phyloP scores from a whole-genome alignment of 1,284 basidiomycete genomes.

The Schizophyllum commune region DNA sequence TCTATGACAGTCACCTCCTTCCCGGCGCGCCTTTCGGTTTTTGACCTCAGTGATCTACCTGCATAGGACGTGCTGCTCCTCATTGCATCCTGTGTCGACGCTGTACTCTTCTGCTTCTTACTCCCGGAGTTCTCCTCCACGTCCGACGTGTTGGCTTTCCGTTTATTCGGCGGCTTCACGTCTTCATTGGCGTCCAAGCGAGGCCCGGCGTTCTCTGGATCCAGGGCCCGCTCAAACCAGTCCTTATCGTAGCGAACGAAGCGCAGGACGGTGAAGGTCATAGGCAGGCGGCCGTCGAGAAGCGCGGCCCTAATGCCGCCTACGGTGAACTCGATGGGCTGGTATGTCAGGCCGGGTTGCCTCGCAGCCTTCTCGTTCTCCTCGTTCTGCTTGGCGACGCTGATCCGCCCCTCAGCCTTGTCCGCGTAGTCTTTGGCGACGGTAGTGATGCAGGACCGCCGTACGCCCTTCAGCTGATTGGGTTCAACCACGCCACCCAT shows the following conservation, averaged over 20 bases:
- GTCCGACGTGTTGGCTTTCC: background rate
- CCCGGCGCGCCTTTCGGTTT: background rate
- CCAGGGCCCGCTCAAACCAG: background rate
- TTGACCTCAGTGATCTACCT: background rate
- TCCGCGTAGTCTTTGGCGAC: background rate
- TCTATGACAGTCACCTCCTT: no score
- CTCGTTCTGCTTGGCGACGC: background rate
- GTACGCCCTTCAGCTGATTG: background rate
- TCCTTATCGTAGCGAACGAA: background rate
- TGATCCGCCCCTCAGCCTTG: background rate
- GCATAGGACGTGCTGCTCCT: background rate
- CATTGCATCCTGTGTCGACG: background rate
- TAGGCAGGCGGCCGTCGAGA: background rate
- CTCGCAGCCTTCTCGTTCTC: background rate
- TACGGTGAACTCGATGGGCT: background rate
- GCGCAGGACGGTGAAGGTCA: background rate
- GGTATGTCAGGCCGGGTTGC: background rate
- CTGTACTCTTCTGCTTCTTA: background rate
- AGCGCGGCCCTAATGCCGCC: background rate
- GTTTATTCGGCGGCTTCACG: background rate
- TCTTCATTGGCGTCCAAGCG: background rate
- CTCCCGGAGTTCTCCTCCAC: background rate
- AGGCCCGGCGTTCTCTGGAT: background rate
- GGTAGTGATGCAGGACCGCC: background rate
- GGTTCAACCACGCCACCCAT: no score